These are phyloP conservation scores for Pythium vanterpoolii DNA, from an alignment of 352 stramenopile species.

Conservation along the genomic window DNA sequence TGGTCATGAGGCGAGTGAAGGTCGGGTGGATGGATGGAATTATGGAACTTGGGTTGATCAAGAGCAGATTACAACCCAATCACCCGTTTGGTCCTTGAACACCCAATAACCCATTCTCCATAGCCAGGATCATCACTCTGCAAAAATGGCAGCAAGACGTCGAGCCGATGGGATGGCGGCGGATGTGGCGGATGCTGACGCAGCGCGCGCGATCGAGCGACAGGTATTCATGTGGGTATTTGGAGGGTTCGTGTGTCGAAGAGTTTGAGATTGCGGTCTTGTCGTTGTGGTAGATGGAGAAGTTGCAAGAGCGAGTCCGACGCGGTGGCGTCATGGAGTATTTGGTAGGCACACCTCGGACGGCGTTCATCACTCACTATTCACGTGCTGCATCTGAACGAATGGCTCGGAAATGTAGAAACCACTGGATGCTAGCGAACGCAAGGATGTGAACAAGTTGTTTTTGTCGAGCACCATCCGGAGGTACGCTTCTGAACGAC, in stretches of 20 bases:
- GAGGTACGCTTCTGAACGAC: conserved; percentile 23
- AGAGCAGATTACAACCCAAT: neutral
- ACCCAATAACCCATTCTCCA: neutral
- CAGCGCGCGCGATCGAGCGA: conserved; percentile 17
- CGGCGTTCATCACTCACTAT: conserved; percentile 7
- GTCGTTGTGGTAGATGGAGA: conserved; percentile 26
- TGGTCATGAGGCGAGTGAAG: conserved; percentile 12
- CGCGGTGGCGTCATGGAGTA: conserved; percentile 48
- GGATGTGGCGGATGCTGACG: conserved; percentile 8
- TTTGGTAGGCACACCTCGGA: conserved; percentile 20
- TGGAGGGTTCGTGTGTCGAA: neutral
- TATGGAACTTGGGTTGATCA: conserved; percentile 13
- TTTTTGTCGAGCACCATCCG: conserved; percentile 64
- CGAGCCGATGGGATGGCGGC: neutral
- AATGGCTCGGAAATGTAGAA: conserved; percentile 10
- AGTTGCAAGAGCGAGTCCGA: conserved; percentile 31
- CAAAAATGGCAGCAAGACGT: neutral
- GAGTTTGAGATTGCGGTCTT: neutral
- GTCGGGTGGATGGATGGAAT: neutral
- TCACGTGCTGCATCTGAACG: neutral
- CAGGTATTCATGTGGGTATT: conserved; percentile 15
- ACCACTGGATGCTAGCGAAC: conserved; percentile 13
- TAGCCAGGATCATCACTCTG: neutral
- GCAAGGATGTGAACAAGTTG: conserved; percentile 66
- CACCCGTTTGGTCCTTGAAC: neutral